These are phyloP conservation scores for Stagonosporopsis chrysanthemi DNA, from an alignment of 2,329 filamentous ascomycete genomes.

Conservation along the genomic window DNA sequence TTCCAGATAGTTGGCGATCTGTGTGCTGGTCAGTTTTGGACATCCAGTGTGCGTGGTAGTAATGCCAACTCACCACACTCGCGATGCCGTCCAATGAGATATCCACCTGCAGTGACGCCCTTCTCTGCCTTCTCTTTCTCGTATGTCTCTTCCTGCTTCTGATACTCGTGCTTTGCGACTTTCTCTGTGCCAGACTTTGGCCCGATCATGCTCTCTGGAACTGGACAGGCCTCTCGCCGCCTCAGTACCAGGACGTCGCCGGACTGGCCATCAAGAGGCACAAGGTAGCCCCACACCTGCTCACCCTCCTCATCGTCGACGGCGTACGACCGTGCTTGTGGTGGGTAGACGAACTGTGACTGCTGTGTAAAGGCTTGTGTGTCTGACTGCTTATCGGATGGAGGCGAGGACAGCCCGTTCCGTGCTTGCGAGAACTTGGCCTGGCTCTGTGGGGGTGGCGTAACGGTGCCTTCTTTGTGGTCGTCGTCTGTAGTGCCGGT, in stretches of 20 bases:
- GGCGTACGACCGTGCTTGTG: conserved; percentile 76
- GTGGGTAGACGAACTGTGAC: conserved; percentile 81
- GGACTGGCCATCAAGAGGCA: conserved; percentile 77
- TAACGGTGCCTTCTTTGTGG: conserved; percentile 74
- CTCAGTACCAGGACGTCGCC: conserved; percentile 76
- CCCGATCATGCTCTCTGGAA: conserved; percentile 54
- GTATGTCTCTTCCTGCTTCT: conserved; percentile 68
- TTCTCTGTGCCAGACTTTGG: conserved; percentile 54
- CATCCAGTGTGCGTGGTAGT: neutral
- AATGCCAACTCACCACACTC: conserved; percentile 77
- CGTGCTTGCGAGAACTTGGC: conserved; percentile 42
- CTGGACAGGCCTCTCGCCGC: conserved; percentile 74
- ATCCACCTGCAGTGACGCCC: conserved; percentile 75
- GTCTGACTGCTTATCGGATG: conserved; percentile 18
- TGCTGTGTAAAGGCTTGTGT: conserved; percentile 80
- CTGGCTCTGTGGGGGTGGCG: conserved; percentile 61
- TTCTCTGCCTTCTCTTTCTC: conserved; percentile 63
- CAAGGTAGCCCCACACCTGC: conserved; percentile 94
- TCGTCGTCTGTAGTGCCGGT: conserved; percentile 60
- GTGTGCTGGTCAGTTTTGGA: conserved; percentile 49
- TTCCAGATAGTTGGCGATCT: conserved; percentile 75
- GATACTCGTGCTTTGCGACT: conserved; percentile 60
- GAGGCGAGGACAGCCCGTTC: conserved; percentile 64
- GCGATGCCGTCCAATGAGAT: conserved; percentile 88
- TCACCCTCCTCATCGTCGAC: conserved; percentile 84